Conservation (phyloP, 1,139 yeast species). For the Taiozyma sp. region DNA sequence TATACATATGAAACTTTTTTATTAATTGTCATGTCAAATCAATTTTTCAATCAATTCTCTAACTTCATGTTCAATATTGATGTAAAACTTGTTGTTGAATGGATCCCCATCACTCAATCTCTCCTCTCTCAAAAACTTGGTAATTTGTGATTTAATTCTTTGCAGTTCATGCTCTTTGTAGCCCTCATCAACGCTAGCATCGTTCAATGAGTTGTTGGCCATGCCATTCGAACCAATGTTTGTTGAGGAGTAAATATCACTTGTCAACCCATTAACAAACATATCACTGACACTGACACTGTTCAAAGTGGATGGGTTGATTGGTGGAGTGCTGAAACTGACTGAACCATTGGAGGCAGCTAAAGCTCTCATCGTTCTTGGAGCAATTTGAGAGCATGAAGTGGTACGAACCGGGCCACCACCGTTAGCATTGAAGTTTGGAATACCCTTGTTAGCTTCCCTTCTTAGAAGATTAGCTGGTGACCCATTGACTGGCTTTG, state of each 20-base stretch:
- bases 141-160: slow-evolving; percentile 23
- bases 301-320: slow-evolving; percentile 9
- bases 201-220: slow-evolving; percentile 2
- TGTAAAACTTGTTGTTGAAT: slow-evolving; percentile 23
- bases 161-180: slow-evolving; percentile 22
- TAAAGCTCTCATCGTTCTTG: slow-evolving; percentile 29
- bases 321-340: slow-evolving; percentile 13
- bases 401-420: slow-evolving; percentile 15
- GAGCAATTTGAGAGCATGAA: slow-evolving; percentile 32
- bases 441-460: slow-evolving; percentile 3
- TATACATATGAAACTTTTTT: background rate
- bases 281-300: slow-evolving; percentile 21
- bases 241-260: slow-evolving; percentile 11
- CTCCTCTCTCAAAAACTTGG: slow-evolving; percentile 23
- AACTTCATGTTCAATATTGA: slow-evolving; percentile 22
- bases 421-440: background rate
- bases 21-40: slow-evolving; percentile 1
- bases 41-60: slow-evolving; percentile 22
- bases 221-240: slow-evolving; percentile 1
- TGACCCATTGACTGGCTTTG: slow-evolving; percentile 18
- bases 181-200: slow-evolving; percentile 17
- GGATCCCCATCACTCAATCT: slow-evolving; percentile 24
- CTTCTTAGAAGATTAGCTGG: slow-evolving; percentile 2
- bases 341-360: slow-evolving; percentile 18
- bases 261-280: slow-evolving; percentile 22